These are phyloP conservation scores for Pelargonium citronellum DNA, from an alignment of 441 rosid species.

Conservation along the genomic window DNA sequence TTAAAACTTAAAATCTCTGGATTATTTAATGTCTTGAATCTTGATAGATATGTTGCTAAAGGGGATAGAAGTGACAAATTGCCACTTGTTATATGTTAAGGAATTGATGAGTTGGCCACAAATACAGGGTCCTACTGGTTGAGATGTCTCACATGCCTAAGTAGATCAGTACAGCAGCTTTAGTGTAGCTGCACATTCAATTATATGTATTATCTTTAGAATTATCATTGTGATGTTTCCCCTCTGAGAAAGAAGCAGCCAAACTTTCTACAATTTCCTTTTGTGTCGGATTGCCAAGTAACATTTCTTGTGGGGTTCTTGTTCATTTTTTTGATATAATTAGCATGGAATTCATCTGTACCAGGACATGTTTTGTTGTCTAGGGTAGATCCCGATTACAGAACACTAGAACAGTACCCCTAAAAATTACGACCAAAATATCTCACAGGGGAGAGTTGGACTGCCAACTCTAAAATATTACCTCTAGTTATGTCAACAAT, in stretches of 20 bases:
- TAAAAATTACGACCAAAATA: not conserved
- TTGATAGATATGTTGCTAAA: slow-evolving; percentile 28
- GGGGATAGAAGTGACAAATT: slow-evolving; percentile 41
- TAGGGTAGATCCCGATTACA: not conserved
- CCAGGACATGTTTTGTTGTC: slow-evolving; percentile 7
- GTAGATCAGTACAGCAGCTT: slow-evolving; percentile 15
- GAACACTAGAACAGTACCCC: not conserved
- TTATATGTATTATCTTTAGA: slow-evolving; percentile 16
- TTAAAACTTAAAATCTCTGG: slow-evolving; percentile 24
- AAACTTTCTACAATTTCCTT: slow-evolving; percentile 23
- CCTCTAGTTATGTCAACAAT: not conserved
- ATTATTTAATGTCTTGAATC: slow-evolving; percentile 29
- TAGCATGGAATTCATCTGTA: too few relatives aligned
- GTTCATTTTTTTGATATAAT: slow-evolving; percentile 5
- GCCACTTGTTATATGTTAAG: slow-evolving; percentile 37
- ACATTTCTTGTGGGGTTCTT: slow-evolving; percentile 25
- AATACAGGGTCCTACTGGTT: slow-evolving; percentile 37
- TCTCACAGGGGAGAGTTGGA: not conserved
- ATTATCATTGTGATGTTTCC: slow-evolving; percentile 18
- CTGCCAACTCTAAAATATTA: not conserved
- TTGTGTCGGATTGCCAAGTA: slow-evolving; percentile 23
- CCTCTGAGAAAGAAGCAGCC: slow-evolving; percentile 23
- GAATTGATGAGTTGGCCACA: slow-evolving; percentile 45
- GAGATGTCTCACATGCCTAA: slow-evolving; percentile 30
- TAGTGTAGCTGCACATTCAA: slow-evolving; percentile 15